Evolutionary conservation across 305 asterid genomes (phyloP).

Genomic region (Stenogyne calaminthoides): DNA sequence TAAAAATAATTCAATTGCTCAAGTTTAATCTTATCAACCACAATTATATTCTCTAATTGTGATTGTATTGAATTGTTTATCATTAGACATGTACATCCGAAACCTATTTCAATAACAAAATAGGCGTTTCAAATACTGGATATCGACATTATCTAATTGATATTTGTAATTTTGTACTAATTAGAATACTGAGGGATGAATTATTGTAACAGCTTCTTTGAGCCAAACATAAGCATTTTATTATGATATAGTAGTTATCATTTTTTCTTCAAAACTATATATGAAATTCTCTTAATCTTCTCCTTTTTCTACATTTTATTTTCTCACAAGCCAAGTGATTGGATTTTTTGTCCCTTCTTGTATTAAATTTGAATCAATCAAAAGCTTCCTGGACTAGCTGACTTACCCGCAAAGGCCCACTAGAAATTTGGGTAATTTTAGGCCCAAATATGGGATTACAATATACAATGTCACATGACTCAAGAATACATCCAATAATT

Average conservation of each 20-base stretch:
- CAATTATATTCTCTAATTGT: not conserved
- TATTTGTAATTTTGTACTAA: not conserved
- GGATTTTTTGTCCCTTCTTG: no score
- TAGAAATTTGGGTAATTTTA: no score
- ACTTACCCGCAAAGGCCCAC: no score
- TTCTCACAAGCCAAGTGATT: no score
- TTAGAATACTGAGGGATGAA: not conserved
- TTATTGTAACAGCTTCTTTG: not conserved
- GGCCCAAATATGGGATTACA: not conserved
- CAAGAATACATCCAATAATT: not conserved
- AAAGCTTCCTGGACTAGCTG: no score
- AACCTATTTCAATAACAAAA: not conserved
- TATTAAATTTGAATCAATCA: no score
- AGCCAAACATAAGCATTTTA: not conserved
- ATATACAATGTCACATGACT: not conserved
- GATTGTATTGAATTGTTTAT: no score
- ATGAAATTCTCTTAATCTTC: no score
- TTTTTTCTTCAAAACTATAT: no score
- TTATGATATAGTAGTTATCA: no score
- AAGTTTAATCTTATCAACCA: not conserved
- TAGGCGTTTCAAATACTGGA: not conserved
- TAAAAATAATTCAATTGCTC: not conserved
- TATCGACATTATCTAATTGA: no score
- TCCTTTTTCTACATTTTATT: no score
- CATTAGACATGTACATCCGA: not conserved